Percentiles rank a stretch among this genome's conserved stretches.
Conservation (phyloP, 23 red algal species). For the Cyanidioschyzon merolae region DNA sequence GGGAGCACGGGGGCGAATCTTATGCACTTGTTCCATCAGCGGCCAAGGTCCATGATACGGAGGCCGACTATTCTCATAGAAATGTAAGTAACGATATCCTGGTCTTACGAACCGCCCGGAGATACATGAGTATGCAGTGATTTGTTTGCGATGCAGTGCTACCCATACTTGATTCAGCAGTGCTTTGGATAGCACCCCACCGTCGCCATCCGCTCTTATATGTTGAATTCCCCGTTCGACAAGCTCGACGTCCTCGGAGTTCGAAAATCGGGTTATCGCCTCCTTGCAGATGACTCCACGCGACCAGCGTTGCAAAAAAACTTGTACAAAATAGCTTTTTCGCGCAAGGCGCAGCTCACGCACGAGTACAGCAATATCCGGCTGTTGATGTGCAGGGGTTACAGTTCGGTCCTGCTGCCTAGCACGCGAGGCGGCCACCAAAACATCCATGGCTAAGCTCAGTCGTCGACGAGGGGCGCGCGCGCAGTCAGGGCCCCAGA, state of each 20-base stretch:
- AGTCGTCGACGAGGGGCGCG: background rate
- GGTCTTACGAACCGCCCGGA: background rate
- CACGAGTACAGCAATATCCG: background rate
- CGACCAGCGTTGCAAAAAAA: background rate
- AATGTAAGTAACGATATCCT: background rate
- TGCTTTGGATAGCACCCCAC: background rate
- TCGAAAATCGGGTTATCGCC: background rate
- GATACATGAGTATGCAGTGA: background rate
- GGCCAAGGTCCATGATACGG: constrained; percentile 12
- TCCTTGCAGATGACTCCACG: background rate
- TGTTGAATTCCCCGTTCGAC: background rate
- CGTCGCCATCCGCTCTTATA: background rate
- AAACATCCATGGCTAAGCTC: background rate
- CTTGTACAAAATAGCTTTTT: background rate
- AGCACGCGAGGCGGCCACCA: background rate
- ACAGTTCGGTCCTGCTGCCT: background rate
- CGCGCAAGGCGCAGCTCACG: background rate
- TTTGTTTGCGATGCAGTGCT: background rate
- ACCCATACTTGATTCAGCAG: background rate
- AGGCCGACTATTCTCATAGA: background rate
- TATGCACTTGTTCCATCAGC: background rate
- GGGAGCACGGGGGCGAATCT: background rate
- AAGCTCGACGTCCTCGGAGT: background rate
- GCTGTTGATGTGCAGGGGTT: background rate
- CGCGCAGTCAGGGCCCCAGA: background rate